Evolutionary conservation across 2,329 filamentous ascomycete genomes (phyloP).

Genomic region (Rhynchosporium secalis): DNA sequence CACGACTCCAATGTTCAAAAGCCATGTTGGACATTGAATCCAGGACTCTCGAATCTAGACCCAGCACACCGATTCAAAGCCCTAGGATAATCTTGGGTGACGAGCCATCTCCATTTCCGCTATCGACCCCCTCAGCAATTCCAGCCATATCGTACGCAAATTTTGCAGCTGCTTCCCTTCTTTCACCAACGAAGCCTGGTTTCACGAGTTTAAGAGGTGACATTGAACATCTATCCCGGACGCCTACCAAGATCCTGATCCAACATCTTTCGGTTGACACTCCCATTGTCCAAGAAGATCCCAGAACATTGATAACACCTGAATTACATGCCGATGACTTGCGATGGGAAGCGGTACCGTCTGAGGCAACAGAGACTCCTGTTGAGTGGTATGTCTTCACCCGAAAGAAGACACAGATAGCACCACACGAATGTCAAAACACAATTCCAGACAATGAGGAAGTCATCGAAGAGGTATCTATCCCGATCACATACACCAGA

Average conservation of each 20-base stretch:
- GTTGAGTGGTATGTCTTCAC: background rate
- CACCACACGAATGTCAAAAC: background rate
- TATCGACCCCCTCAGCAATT: background rate
- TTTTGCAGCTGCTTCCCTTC: background rate
- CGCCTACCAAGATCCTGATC: background rate
- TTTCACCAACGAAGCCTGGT: background rate
- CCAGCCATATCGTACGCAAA: background rate
- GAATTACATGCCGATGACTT: background rate
- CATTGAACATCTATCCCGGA: background rate
- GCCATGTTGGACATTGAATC: too few species aligned
- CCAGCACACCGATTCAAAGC: background rate
- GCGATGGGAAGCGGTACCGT: background rate
- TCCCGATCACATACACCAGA: background rate
- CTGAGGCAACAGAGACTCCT: background rate
- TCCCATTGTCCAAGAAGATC: background rate
- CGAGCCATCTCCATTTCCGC: background rate
- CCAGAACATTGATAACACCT: background rate
- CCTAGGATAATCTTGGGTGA: background rate
- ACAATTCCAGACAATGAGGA: background rate
- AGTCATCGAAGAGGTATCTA: background rate
- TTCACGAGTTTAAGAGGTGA: background rate
- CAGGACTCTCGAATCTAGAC: background rate
- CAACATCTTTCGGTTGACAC: background rate
- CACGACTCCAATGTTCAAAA: too few species aligned
- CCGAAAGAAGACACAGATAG: background rate